Conservation (phyloP, 2,329 filamentous ascomycete species). For the Fusarium sublunatum region DNA sequence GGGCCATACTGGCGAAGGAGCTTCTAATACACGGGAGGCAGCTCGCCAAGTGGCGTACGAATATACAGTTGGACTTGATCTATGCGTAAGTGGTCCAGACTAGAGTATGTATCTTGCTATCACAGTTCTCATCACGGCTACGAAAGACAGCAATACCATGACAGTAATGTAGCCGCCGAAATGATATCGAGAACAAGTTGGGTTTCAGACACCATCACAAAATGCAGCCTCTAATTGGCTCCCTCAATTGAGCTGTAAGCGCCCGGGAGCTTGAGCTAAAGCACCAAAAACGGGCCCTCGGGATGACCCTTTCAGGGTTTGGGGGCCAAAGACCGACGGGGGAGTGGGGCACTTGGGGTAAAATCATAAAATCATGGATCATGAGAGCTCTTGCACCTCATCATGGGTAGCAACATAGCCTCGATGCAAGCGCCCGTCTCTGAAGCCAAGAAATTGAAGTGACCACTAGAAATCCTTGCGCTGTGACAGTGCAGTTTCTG, state of each 20-base stretch:
- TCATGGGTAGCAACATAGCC: conserved; percentile 36
- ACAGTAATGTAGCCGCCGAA: conserved; percentile 15
- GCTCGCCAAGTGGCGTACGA: conserved; percentile 13
- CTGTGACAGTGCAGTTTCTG: background rate
- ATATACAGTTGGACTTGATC: background rate
- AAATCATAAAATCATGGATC: conserved; percentile 34
- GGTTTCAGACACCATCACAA: conserved; percentile 20
- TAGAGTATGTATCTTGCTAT: background rate
- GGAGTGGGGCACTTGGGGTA: conserved; percentile 27
- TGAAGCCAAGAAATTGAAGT: conserved; percentile 38
- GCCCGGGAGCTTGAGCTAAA: conserved; percentile 41
- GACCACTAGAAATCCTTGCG: conserved; percentile 11
- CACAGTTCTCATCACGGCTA: background rate
- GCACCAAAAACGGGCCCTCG: conserved; percentile 30
- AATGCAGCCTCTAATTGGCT: conserved; percentile 39
- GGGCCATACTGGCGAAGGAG: background rate
- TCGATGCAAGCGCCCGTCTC: conserved; percentile 40
- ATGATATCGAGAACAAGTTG: conserved; percentile 17
- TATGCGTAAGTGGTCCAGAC: background rate
- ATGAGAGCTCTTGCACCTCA: conserved; percentile 30
- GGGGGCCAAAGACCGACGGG: conserved; percentile 26
- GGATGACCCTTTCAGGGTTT: conserved; percentile 35
- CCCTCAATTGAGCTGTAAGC: conserved; percentile 40
- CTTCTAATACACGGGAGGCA: conserved; percentile 21
- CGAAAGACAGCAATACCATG: background rate